Conservation (phyloP, 139 green algal species). For the Tetradesmus obliquus region DNA sequence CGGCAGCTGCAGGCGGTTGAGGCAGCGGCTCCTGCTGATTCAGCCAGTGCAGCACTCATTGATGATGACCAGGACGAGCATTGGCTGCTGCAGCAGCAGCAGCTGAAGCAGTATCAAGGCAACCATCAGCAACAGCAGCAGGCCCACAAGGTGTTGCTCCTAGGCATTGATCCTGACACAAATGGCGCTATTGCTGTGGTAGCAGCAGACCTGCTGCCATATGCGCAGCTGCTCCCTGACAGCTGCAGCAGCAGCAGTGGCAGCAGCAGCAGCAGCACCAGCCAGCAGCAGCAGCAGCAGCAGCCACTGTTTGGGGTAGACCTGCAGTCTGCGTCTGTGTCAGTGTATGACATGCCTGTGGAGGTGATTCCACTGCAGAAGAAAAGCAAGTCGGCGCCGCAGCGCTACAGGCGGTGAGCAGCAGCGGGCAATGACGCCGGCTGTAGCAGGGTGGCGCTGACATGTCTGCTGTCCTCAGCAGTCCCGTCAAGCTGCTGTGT, state of each 20-base stretch:
- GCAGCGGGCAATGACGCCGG: neutral
- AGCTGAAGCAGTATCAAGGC: neutral
- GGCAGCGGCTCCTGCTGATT: neutral
- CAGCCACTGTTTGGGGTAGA: neutral
- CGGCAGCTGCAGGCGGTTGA: neutral
- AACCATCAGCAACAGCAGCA: constrained; percentile 12
- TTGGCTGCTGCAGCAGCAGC: neutral
- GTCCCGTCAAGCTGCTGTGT: too few relatives aligned
- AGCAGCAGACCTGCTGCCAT: neutral
- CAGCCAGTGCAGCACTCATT: neutral
- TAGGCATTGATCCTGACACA: constrained; percentile 77
- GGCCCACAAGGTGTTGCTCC: constrained; percentile 47
- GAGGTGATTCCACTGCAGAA: constrained; percentile 19
- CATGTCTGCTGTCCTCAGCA: too few relatives aligned
- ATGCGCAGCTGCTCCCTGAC: constrained; percentile 30
- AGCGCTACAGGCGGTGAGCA: neutral
- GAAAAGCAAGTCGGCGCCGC: neutral
- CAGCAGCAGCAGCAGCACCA: constrained; percentile 6
- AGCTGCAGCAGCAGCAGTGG: neutral
- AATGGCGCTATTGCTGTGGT: constrained; percentile 66
- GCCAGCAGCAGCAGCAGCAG: constrained; percentile 22
- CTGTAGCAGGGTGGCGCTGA: too few relatives aligned
- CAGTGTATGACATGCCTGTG: constrained; percentile 69
- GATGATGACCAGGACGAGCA: neutral
- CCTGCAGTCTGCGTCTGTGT: constrained; percentile 17